phyloP scores from a whole-genome alignment of 2,329 filamentous ascomycete genomes.

The Exophiala lecanii-corni region DNA sequence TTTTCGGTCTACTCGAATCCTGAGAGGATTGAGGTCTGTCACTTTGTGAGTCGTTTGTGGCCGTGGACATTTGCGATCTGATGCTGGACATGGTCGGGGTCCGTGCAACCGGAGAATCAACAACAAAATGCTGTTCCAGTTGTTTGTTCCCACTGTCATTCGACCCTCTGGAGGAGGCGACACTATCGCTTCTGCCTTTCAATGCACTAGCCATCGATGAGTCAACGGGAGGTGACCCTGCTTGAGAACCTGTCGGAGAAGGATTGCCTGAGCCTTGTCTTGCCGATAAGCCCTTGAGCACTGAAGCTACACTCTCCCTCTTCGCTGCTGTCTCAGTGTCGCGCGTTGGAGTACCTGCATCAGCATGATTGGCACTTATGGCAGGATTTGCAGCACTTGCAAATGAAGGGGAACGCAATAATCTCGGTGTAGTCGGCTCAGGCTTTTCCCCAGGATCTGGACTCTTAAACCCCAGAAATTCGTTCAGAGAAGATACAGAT shows the following conservation, averaged over 20 bases:
- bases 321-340: constrained; percentile 53
- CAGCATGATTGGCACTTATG: constrained; percentile 62
- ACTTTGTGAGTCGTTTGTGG: constrained; percentile 22
- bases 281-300: constrained; percentile 61
- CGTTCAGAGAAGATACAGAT: constrained; percentile 20
- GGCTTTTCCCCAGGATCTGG: constrained; percentile 23
- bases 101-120: constrained; percentile 27
- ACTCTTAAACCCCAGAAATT: constrained; percentile 26
- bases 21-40: constrained; percentile 12
- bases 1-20: constrained; percentile 11
- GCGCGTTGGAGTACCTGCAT: constrained; percentile 60
- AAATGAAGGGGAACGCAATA: constrained; percentile 59
- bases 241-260: constrained; percentile 48
- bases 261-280: constrained; percentile 48
- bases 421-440: constrained; percentile 41
- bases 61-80: constrained; percentile 11
- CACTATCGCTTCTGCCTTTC: constrained; percentile 38
- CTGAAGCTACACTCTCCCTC: constrained; percentile 57
- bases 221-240: constrained; percentile 40
- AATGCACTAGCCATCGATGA: constrained; percentile 34
- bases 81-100: constrained; percentile 24
- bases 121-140: constrained; percentile 16
- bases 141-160: constrained; percentile 24
- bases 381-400: constrained; percentile 59
- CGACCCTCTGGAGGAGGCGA: constrained; percentile 51